Base-by-base conservation (phyloP, 129 eudicot species). In the Flaveria brownii region DNA sequence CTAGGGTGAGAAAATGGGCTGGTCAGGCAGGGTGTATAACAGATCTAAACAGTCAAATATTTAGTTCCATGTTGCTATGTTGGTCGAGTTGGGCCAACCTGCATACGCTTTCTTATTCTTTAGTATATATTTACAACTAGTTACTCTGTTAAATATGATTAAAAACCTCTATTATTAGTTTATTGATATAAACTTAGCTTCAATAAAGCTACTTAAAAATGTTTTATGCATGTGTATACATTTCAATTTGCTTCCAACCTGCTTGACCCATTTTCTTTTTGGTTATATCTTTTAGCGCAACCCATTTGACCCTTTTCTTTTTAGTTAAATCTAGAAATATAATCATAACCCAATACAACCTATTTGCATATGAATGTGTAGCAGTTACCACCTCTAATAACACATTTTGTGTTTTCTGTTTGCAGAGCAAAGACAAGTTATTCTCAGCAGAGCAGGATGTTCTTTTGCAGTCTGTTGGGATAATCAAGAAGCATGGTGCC, bases 401-500 rank as follows among this genome's bases (percentile, higher is more conserved):
- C 83, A 26, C 56, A 49, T 22, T 62, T 62, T 20, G 18, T 26
- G 45, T 26, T 77, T 62, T 51, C n/a, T 55, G 11, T 61, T 49
- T 81, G 76, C 54, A 92, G 97, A 86, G 84, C 80, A 89, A 89
- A 75, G 88, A 85, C 33, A 84, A 74, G 77, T 23, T 85, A 50
- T 85, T 71, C 50, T 57, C 85, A 2, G 79, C 89, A 17, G 88
- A 90, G 77, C 98, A 92, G 39, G 92, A 90, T 84, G 78, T 92
- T 75, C 87, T 92, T 77, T 82, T 90, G 69, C 90, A 88, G 78
- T 86, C 94, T 12, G 87, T 83, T 72, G 80, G 78, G 82, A 91
- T 95, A 74, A 88, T 95, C 84, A 82, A 82, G 85, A 84, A 86
- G 83, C 90, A 95, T 50, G 97, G 97, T 60, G 96, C 87, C 28